phyloP scores from a whole-genome alignment of 495 filamentous ascomycete species.

The Penicillium desertorum region DNA sequence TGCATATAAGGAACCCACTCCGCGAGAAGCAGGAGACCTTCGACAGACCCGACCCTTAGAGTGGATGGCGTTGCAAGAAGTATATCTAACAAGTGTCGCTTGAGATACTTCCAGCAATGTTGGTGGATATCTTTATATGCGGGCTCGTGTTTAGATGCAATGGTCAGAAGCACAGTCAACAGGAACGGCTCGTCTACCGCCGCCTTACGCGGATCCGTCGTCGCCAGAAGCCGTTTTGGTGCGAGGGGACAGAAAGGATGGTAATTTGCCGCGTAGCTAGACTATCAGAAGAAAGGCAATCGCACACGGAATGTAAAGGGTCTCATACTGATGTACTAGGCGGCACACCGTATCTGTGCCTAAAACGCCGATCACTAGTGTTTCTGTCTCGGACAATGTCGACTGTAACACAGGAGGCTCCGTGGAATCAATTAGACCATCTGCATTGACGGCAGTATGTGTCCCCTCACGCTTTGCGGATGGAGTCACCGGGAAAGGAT shows the following conservation, averaged over 20 bases:
- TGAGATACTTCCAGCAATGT: conserved; percentile 7
- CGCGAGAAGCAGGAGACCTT: conserved; percentile 6
- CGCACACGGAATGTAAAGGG: neutral
- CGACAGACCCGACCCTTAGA: conserved; percentile 2
- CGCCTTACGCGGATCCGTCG: neutral
- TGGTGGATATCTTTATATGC: conserved; percentile 6
- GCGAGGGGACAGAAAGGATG: conserved; percentile 5
- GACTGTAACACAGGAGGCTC: neutral
- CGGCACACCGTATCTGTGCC: neutral
- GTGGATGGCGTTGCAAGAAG: conserved; percentile 5
- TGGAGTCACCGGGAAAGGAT: no score
- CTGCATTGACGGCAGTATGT: no score
- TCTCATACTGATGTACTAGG: neutral
- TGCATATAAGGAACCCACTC: conserved; percentile 10
- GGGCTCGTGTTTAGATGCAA: conserved; percentile 6
- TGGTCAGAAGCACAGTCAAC: conserved; percentile 3
- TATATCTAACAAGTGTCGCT: conserved; percentile 4
- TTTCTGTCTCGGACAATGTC: conserved; percentile 5
- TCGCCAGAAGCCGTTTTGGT: neutral
- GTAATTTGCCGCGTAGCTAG: conserved; percentile 8
- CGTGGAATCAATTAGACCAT: neutral
- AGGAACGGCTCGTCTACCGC: conserved; percentile 8
- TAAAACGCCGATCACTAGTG: conserved; percentile 9
- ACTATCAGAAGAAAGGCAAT: no score
- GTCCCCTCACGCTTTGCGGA: no score